phyloP scores from a whole-genome alignment of 257 asterid species.

The Knoxia roxburghii region DNA sequence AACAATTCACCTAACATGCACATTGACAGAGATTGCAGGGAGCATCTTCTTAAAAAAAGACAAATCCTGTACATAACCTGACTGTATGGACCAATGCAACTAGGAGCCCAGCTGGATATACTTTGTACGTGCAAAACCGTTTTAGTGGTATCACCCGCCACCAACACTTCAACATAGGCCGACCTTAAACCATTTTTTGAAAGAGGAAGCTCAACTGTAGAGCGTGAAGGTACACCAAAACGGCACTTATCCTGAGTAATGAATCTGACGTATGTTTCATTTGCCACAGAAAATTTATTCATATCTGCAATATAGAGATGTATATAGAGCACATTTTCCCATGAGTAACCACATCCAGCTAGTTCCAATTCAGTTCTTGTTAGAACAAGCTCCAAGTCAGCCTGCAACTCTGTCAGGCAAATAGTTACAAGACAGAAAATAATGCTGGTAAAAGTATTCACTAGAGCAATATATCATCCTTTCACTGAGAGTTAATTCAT shows the following conservation, averaged over 20 bases:
- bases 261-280: slow-evolving; percentile 71
- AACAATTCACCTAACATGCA: neutral
- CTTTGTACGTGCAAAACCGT: slow-evolving; percentile 95
- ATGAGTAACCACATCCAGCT: slow-evolving; percentile 46
- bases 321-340: slow-evolving; percentile 89
- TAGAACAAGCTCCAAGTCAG: slow-evolving; percentile 62
- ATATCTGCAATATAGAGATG: slow-evolving; percentile 81
- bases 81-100: slow-evolving; percentile 98
- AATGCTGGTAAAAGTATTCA: slow-evolving; percentile 4
- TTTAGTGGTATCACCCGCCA: slow-evolving; percentile 59
- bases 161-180: slow-evolving; percentile 85
- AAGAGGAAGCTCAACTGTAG: slow-evolving; percentile 91
- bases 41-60: neutral
- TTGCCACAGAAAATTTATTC: slow-evolving; percentile 64
- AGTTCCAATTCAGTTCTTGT: slow-evolving; percentile 59
- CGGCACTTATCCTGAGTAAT: slow-evolving; percentile 88
- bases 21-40: neutral
- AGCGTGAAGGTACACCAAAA: slow-evolving; percentile 93
- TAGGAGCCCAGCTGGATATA: slow-evolving; percentile 98
- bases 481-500: slow-evolving; percentile 9
- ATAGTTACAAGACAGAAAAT: slow-evolving; percentile 16
- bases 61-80: slow-evolving; percentile 46
- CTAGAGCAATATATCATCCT: neutral
- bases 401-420: slow-evolving; percentile 50
- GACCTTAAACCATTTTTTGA: slow-evolving; percentile 73